A percentile compares a stretch with the other conserved stretches of the same genome.
phyloP scores from a whole-genome alignment of 2,329 filamentous ascomycete genomes.

The Ceratocystis cacaofunesta region DNA sequence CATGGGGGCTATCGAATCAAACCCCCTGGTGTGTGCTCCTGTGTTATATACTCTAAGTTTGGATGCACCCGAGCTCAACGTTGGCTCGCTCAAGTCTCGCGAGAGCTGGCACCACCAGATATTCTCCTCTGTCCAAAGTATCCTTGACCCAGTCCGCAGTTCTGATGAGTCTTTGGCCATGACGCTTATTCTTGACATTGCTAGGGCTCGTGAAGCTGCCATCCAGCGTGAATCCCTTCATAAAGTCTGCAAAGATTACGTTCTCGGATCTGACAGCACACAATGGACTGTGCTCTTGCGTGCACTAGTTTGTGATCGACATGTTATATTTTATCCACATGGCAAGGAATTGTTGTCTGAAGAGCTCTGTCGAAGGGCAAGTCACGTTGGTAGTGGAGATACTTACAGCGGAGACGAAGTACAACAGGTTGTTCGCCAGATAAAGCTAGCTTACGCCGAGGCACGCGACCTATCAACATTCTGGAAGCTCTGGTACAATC shows the following conservation, averaged over 20 bases:
- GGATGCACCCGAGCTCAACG: slow-evolving; percentile 18
- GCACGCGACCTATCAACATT: slow-evolving; percentile 35
- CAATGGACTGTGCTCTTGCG: slow-evolving; percentile 32
- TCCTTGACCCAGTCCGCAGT: slow-evolving; percentile 20
- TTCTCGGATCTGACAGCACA: slow-evolving; percentile 23
- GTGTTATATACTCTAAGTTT: slow-evolving; percentile 32
- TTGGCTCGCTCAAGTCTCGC: slow-evolving; percentile 21
- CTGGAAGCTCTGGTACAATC: slow-evolving; percentile 32
- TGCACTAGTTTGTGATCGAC: slow-evolving; percentile 32
- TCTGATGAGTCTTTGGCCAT: slow-evolving; percentile 21
- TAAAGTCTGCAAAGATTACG: slow-evolving; percentile 30
- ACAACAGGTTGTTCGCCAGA: slow-evolving; percentile 20
- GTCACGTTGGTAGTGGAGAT: slow-evolving; percentile 12
- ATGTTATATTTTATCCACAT: slow-evolving; percentile 31
- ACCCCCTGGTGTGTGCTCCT: slow-evolving; percentile 27
- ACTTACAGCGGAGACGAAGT: slow-evolving; percentile 20
- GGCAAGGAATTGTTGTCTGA: slow-evolving; percentile 26
- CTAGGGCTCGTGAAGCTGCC: slow-evolving; percentile 21
- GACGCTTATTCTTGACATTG: slow-evolving; percentile 23
- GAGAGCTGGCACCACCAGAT: slow-evolving; percentile 29
- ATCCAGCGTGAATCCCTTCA: slow-evolving; percentile 30
- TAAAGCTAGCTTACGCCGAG: slow-evolving; percentile 30
- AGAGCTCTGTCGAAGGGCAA: slow-evolving; percentile 26
- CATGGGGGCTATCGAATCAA: slow-evolving; percentile 27
- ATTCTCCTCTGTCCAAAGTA: slow-evolving; percentile 24